Evolutionary conservation across 352 stramenopile species (phyloP), one percentile per base, ranked within the genome.

Genomic region (Peronospora belbahrii): DNA sequence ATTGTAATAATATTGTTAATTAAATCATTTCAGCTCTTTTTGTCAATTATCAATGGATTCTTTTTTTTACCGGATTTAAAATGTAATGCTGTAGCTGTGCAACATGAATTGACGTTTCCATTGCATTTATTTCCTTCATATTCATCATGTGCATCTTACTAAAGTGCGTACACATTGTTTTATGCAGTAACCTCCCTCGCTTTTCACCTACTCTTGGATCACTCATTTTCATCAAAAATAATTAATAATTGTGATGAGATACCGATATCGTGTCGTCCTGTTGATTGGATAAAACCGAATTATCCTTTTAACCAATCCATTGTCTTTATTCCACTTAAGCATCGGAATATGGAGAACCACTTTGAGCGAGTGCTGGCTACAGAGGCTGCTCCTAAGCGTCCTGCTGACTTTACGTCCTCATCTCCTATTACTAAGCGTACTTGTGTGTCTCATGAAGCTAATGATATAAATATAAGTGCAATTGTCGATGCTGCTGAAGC

Each of bases 321-420:
- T 31, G 0, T 18, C 11, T 4, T 15, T 11, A 42, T 48, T 42
- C 13, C 6, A 15, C 14, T 20, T n/a, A 14, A 13, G 14, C 10
- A 28, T 38, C 18, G 30, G 37, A 22, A 24, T 0, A 83, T 83
- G 71, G 68, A 83, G 46, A 67, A 56, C 45, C 68, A 83, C 66
- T 83, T 83, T 42, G 66, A 78, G 53, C 68, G 71, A 48, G 71
- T 83, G 47, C 56, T 83, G 37, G 55, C 63, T 42, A 50, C 53
- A 7, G 48, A 52, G n/a, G 46, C 28, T 23, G 41, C 47, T 22
- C 20, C 41, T 28, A 70, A 71, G 58, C 65, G 61, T 18, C 19
- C 48, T 11, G 48, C 49, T 17, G 54, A 24, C 15, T 47, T 43
- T 2, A 9, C 28, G 0, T 13, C 31, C 0, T 0, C 19, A 7